Conservation (phyloP, 305 asterid species). For the Solanum hybrid region DNA sequence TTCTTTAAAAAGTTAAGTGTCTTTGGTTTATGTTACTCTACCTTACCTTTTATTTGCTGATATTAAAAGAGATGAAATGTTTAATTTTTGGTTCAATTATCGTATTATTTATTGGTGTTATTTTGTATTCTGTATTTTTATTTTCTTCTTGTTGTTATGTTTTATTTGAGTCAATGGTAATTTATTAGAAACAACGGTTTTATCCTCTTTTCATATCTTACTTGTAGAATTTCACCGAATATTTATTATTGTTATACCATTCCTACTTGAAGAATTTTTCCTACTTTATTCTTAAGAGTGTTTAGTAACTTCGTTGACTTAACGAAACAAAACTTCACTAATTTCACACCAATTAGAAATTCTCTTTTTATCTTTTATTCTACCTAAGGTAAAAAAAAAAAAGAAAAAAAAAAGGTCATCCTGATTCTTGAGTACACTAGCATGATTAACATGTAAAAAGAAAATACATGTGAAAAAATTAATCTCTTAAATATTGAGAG, state of each 20-base stretch:
- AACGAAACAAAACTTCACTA: background rate
- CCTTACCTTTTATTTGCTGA: background rate
- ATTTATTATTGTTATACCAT: background rate
- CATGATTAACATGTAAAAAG: background rate
- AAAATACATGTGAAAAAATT: background rate
- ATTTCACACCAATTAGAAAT: background rate
- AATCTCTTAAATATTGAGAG: background rate
- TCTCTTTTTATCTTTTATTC: background rate
- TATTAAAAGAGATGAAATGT: background rate
- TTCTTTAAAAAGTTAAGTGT: background rate
- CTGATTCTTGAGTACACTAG: background rate
- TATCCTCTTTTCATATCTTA: background rate
- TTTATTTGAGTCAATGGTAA: background rate
- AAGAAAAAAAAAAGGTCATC: background rate
- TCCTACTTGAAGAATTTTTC: background rate
- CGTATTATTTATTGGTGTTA: background rate
- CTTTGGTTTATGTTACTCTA: background rate
- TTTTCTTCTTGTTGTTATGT: background rate
- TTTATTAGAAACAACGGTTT: fast-evolving
- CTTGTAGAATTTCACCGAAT: background rate
- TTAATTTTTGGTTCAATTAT: background rate
- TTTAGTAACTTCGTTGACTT: background rate
- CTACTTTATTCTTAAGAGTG: background rate
- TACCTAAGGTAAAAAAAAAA: background rate
- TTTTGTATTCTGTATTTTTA: background rate